Evolutionary conservation across 2,329 filamentous ascomycete species (phyloP), one percentile per base, ranked within the genome.

Genomic region (Coleophoma crateriformis): DNA sequence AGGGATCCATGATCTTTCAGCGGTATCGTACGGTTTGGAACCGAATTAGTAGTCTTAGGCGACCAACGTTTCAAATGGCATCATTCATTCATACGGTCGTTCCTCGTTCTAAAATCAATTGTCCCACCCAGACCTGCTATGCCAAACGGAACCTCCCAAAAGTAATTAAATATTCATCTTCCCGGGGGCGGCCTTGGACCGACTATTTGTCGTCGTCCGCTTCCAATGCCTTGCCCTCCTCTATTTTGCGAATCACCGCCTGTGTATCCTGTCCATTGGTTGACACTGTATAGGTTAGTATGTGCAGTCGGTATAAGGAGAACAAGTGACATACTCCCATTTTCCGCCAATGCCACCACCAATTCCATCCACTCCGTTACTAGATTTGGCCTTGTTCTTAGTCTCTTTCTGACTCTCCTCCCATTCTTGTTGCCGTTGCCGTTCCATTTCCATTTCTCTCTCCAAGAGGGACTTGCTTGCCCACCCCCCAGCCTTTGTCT

Each of bases 231-330:
- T 54, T 81, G 73, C 3, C 64, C 65, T 1, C 84, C 85, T 53
- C 76, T 77, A 61, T 90, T 90, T 73, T 89, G 83, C 54, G 76
- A 79, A 65, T 90, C 87, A 1, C 88, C 87, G 3, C 87, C 86
- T 15, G 85, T 87, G 61, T 79, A 91, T 0, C 87, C 87, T 54
- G 73, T 73, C 79, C 87, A 64, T 46, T 64, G 62, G 51, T 62
- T 63, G 13, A 63, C 59, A 50, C 35, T 38, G 35, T 5, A 17
- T 38, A 17, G 4, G 35, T 38, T 38, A 38, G 35, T 38, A 27
- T 27, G 6, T 27, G 27, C 8, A 27, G 27, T 27, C 27, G 27
- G 27, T 27, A 10, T 27, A 27, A 27, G 27, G 27, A 27, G 8
- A 27, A 7, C 27, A 86, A 49, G 83, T 79, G 11, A 89, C 83